Base-by-base conservation (phyloP, 1,139 yeast species). In the Pichia sp. region DNA sequence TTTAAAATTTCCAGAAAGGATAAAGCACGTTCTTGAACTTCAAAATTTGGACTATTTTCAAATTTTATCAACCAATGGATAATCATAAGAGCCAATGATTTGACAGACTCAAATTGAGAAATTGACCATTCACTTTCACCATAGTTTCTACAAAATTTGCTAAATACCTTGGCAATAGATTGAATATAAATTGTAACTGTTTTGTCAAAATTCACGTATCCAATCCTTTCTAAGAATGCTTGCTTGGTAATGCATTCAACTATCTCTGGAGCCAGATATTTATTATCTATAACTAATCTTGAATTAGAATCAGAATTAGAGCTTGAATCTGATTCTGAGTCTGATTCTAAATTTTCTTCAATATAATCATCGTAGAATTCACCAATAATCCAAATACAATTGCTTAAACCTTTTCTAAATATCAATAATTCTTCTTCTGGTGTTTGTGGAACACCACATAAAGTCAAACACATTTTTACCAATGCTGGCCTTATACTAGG, bases 11-110 rank as follows among this genome's bases (percentile, higher is more conserved):
- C 98, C 34, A 77, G 61, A 70, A 85, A 83, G 42, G 92, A 89
- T n/a, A 80, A 72, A 10, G 95, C 76, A 37, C 97, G 71, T 58
- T 92, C 98, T 63, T 92, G 98, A 6, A 89, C 80, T 60, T 90
- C 97, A 60, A 84, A 86, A 51, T 78, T 68, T 4, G 66, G 54
- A 50, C 73, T 70, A 28, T 57, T 61, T 42, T 69, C 73, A 65
- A 74, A 75, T 7, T 38, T 38, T 23, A 46, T 51, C 24, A 61
- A 40, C 63, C 63, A 62, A 3, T 35, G 30, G 11, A 62, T 46
- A 10, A 61, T 40, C 1, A 28, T 41, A 16, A 39, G 37, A 29
- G 65, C 43, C 7, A 58, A 36, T 7, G 40, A 33, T 3, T 50
- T 39, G 9, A 56, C 47, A 4, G 33, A 40, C n/a, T 45, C 50